A percentile compares a stretch with the other conserved stretches of the same genome.
These are phyloP conservation scores for Ogataea parapolymorpha DNA, from an alignment of 805 yeast species.

Conservation along the genomic window DNA sequence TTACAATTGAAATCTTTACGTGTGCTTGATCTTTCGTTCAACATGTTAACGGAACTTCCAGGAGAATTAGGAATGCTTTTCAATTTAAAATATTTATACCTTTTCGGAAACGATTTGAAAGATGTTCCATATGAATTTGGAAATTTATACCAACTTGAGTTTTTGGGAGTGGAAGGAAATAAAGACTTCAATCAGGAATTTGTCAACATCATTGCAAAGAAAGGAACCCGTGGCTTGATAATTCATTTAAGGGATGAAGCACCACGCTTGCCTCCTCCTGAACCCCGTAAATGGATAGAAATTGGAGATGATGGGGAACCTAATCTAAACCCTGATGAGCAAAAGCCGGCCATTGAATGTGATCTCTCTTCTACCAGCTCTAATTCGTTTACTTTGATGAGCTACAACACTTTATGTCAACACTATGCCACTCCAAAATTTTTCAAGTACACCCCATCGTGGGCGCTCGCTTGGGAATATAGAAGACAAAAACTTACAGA, in stretches of 20 bases:
- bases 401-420: slow-evolving; percentile 91
- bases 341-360: slow-evolving; percentile 22
- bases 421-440: slow-evolving; percentile 89
- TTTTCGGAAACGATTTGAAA: slow-evolving; percentile 80
- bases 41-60: slow-evolving; percentile 70
- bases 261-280: slow-evolving; percentile 61
- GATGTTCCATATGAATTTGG: slow-evolving; percentile 85
- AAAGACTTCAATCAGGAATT: slow-evolving; percentile 60
- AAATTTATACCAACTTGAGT: slow-evolving; percentile 74
- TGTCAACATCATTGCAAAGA: slow-evolving; percentile 67
- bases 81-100: slow-evolving; percentile 73
- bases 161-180: slow-evolving; percentile 92
- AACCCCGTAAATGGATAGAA: slow-evolving; percentile 79
- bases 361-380: slow-evolving; percentile 30
- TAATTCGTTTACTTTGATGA: slow-evolving; percentile 67
- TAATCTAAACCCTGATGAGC: slow-evolving; percentile 26
- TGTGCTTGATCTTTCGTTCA: slow-evolving; percentile 81
- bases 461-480: slow-evolving; percentile 95
- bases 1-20: slow-evolving; percentile 68
- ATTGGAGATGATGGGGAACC: slow-evolving; percentile 76
- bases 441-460: slow-evolving; percentile 93
- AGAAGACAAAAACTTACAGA: slow-evolving; percentile 73
- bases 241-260: slow-evolving; percentile 78
- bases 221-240: slow-evolving; percentile 82
- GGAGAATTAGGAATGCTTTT: slow-evolving; percentile 79